Percentiles rank a stretch among this genome's conserved stretches.
These are phyloP conservation scores for Platanthera zijinensis DNA, from an alignment of 106 monocot species.

Conservation along the genomic window DNA sequence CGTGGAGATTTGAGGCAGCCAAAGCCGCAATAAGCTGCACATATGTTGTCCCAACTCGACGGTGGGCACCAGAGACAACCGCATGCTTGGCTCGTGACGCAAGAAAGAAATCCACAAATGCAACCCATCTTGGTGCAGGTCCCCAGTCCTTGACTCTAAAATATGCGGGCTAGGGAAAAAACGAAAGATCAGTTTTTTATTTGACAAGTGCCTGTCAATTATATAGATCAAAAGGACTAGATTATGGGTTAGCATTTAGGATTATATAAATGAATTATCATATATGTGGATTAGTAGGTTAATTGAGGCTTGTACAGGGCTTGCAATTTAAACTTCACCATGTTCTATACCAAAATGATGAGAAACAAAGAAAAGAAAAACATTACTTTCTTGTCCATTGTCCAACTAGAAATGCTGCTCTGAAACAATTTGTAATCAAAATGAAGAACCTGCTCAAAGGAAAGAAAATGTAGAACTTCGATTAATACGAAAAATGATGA, in stretches of 20 bases:
- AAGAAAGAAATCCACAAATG: slow-evolving; percentile 95
- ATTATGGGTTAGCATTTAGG: too few species aligned
- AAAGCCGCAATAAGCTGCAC: slow-evolving; percentile 85
- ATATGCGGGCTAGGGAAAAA: slow-evolving; percentile 18
- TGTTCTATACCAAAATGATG: neutral
- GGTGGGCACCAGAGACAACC: slow-evolving; percentile 87
- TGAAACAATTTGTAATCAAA: slow-evolving; percentile 73
- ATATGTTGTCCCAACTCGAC: slow-evolving; percentile 94
- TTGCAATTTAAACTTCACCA: neutral
- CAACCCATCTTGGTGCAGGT: slow-evolving; percentile 96
- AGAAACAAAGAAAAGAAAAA: slow-evolving; percentile 18
- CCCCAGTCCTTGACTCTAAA: slow-evolving; percentile 96
- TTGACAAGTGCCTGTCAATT: too few species aligned
- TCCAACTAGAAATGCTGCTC: slow-evolving; percentile 28
- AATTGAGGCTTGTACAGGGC: too few species aligned
- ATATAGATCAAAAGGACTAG: neutral
- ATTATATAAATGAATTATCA: too few species aligned
- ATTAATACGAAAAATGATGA: neutral
- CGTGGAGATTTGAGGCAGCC: slow-evolving; percentile 60
- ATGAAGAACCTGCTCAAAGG: slow-evolving; percentile 51
- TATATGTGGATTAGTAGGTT: too few species aligned
- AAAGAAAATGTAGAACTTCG: neutral
- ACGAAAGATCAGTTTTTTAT: neutral
- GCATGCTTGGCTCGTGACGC: slow-evolving; percentile 85
- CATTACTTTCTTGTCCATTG: slow-evolving; percentile 30